Base-by-base conservation (phyloP, 1,284 basidiomycete species). In the Pseudozyma flocculosa region DNA sequence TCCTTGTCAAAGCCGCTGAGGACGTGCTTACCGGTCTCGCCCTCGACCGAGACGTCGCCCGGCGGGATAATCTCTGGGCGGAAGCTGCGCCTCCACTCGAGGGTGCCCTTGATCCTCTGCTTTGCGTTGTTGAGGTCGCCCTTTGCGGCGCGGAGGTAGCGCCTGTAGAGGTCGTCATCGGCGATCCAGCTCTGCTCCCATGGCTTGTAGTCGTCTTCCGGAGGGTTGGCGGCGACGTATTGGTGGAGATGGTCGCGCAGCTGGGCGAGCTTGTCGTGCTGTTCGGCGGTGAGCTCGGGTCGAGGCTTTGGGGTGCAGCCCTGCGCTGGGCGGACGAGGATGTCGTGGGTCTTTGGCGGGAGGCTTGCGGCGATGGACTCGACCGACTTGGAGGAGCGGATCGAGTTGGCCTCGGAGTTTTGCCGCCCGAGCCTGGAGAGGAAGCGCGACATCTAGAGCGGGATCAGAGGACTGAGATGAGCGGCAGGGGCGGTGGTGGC, bases 51-150 rank as follows among this genome's bases (percentile, higher is more conserved):
- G 5, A 78, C 64, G 23, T 63, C 60, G 24, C 54, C 58, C 3
- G 75, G 75, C 1, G 68, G 26, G 55, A 78, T 76, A 40, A 73
- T 34, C 30, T 78, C 75, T 2, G 75, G 75, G 38, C 59, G 52
- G 51, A 66, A 76, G 9, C 61, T 52, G 23, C 75, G 61, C 13
- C 75, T 59, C 75, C 75, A 78, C 18, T 68, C 54, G 23, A 78
- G 56, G 17, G 74, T 76, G 24, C 64, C 62, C 36, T 54, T 52
- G 52, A 71, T 61, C 18, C 73, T 57, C 46, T 68, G 66, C 40
- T 75, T 73, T 26, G 71, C 72, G 17, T 64, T 62, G n/a, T 61
- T 56, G 7, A 73, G 43, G 41, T 76, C 74, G 18, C 65, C 64
- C 45, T 72, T 73, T 18, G 64, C 63, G 4, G 74, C 72, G 18